Conservation (phyloP, 768 basidiomycete species). For the Auricularia sp. region DNA sequence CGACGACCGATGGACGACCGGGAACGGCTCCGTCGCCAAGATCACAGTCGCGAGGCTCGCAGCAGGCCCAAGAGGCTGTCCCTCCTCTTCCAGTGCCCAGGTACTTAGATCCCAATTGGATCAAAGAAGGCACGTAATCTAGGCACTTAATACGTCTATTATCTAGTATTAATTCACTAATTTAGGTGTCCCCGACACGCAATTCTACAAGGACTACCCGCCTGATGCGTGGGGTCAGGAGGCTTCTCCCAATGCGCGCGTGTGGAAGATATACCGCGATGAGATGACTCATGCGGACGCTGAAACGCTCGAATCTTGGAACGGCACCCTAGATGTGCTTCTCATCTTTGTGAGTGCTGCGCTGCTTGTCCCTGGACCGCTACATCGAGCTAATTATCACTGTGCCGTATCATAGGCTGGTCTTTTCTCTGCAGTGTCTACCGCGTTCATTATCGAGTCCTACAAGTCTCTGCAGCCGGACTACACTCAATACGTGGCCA, state of each 20-base stretch:
- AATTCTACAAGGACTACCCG: constrained; percentile 1
- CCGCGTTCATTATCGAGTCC: constrained; percentile 5
- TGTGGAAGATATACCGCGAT: constrained; percentile 7
- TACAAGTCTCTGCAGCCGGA: constrained; percentile 2
- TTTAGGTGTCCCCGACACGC: not conserved
- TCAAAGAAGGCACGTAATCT: too few species aligned
- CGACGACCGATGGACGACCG: too few species aligned
- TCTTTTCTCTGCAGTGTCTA: constrained; percentile 8
- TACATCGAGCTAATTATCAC: not conserved
- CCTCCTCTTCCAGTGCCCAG: too few species aligned
- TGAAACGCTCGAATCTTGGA: constrained; percentile 1
- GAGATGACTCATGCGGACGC: constrained; percentile 3
- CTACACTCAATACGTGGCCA: not conserved
- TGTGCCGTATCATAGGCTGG: constrained; percentile 2
- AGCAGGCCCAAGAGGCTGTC: too few species aligned
- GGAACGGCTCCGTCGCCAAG: too few species aligned
- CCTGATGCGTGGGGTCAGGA: constrained; percentile 6
- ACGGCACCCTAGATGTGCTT: constrained; percentile 8
- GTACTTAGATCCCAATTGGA: too few species aligned
- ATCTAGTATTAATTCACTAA: too few species aligned
- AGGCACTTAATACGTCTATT: too few species aligned
- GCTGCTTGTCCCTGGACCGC: too few species aligned
- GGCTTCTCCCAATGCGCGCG: constrained; percentile 7
- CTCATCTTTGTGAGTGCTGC: constrained; percentile 7
- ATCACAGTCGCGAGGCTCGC: too few species aligned